phyloP scores from a whole-genome alignment of 306 rosid genomes.

The Vigna radiata region DNA sequence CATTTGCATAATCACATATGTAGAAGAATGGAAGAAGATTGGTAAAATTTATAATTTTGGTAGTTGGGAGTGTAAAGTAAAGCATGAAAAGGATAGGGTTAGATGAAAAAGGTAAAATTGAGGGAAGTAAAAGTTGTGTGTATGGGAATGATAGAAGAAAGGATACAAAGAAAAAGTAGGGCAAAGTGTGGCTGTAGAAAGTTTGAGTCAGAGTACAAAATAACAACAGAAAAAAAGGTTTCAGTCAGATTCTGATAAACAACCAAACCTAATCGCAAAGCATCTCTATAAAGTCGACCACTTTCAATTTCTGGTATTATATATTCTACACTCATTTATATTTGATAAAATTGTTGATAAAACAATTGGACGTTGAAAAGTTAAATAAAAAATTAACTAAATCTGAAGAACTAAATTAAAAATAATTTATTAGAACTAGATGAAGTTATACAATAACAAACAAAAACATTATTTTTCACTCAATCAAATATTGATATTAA shows the following conservation, averaged over 20 bases:
- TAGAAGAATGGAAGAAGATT: neutral
- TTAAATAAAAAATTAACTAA: too few relatives aligned
- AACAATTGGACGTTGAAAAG: too few relatives aligned
- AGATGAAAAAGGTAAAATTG: neutral
- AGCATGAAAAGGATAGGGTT: neutral
- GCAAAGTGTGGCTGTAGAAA: constrained; percentile 46
- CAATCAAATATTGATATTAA: too few relatives aligned
- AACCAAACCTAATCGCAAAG: constrained; percentile 43
- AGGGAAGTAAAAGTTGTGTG: constrained; percentile 4
- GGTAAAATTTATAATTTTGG: constrained; percentile 9
- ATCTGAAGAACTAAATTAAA: too few relatives aligned
- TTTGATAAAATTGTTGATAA: too few relatives aligned
- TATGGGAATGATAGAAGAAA: constrained; percentile 29
- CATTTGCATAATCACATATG: constrained; percentile 35
- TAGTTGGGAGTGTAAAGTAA: neutral
- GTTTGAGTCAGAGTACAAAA: constrained; percentile 46
- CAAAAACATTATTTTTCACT: too few relatives aligned
- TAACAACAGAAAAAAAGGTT: constrained; percentile 7
- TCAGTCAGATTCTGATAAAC: constrained; percentile 29
- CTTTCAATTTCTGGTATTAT: neutral
- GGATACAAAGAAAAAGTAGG: constrained; percentile 42
- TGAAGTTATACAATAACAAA: too few relatives aligned
- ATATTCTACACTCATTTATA: too few relatives aligned
- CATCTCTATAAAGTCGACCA: constrained; percentile 39
- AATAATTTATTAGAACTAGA: too few relatives aligned